Percentiles rank a stretch among this genome's conserved stretches.
Evolutionary conservation across 345 rosid genomes (phyloP).

Genomic region (Bruguiera parviflora): DNA sequence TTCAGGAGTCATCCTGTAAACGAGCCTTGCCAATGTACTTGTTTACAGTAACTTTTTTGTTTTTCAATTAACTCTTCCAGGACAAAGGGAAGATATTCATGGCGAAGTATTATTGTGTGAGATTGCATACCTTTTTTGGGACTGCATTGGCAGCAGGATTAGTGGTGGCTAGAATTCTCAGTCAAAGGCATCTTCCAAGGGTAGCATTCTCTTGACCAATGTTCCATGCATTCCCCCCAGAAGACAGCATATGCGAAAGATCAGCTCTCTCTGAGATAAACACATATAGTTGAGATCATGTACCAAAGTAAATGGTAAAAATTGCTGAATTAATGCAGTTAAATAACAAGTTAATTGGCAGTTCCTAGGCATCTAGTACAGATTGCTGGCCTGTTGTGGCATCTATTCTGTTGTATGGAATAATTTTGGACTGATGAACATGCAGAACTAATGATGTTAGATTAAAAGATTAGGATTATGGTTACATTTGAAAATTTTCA

Average conservation of each 20-base stretch:
- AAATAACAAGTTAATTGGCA: too few species aligned
- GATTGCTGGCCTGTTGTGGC: too few species aligned
- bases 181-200: slow-evolving; percentile 16
- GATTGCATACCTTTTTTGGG: slow-evolving; percentile 72
- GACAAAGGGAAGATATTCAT: slow-evolving; percentile 72
- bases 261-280: not conserved
- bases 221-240: not conserved
- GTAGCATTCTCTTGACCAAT: slow-evolving; percentile 9
- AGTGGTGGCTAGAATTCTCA: slow-evolving; percentile 40
- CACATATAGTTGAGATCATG: not conserved
- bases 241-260: not conserved
- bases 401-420: too few species aligned
- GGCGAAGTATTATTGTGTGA: slow-evolving; percentile 93
- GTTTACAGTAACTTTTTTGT: not conserved
- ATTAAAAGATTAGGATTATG: too few species aligned
- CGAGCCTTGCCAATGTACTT: not conserved
- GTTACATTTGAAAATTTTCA: too few species aligned
- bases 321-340: too few species aligned
- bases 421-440: too few species aligned
- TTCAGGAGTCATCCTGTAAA: too few species aligned
- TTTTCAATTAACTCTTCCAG: slow-evolving; percentile 27
- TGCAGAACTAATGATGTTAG: too few species aligned
- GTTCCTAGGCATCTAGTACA: too few species aligned
- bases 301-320: not conserved
- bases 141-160: slow-evolving; percentile 73